Evolutionary conservation across 495 filamentous ascomycete genomes (phyloP).

Genomic region (Penicillium nucicola): DNA sequence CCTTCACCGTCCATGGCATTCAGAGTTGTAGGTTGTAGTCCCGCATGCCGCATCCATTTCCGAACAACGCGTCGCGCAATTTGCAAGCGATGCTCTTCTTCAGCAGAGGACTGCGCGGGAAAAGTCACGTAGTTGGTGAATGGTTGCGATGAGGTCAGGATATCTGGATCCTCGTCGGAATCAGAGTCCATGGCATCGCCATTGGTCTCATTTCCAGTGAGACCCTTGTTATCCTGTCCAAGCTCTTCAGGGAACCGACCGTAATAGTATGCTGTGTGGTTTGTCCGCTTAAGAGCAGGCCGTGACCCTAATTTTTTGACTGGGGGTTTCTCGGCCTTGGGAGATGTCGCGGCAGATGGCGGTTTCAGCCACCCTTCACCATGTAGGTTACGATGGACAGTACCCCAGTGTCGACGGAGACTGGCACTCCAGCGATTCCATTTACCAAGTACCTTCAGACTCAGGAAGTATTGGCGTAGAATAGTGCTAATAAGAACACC

Average conservation of each 20-base stretch:
- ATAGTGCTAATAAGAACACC: slow-evolving; percentile 81
- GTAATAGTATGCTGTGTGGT: slow-evolving; percentile 34
- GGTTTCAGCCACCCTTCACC: slow-evolving; percentile 36
- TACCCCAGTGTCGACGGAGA: slow-evolving; percentile 59
- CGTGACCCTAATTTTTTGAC: slow-evolving; percentile 8
- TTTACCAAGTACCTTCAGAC: slow-evolving; percentile 69
- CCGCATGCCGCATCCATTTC: slow-evolving; percentile 74
- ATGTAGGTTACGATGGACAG: slow-evolving; percentile 55
- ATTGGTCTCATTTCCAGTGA: slow-evolving; percentile 19
- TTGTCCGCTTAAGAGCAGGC: slow-evolving; percentile 24
- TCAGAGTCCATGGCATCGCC: slow-evolving; percentile 43
- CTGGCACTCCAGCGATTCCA: slow-evolving; percentile 66
- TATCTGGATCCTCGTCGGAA: slow-evolving; percentile 43
- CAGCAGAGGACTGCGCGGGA: slow-evolving; percentile 33
- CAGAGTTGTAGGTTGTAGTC: slow-evolving; percentile 43
- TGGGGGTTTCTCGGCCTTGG: slow-evolving; percentile 28
- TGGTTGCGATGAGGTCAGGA: slow-evolving; percentile 33
- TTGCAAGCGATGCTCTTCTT: slow-evolving; percentile 37
- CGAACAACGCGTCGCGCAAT: slow-evolving; percentile 58
- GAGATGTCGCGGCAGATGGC: slow-evolving; percentile 24
- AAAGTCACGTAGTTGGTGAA: slow-evolving; percentile 40
- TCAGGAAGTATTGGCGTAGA: slow-evolving; percentile 85
- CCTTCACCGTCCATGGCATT: slow-evolving; percentile 45
- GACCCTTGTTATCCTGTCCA: slow-evolving; percentile 26
- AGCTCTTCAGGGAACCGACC: slow-evolving; percentile 43